Evolutionary conservation across 2,329 filamentous ascomycete genomes (phyloP).

Genomic region (Colletotrichum sp.): DNA sequence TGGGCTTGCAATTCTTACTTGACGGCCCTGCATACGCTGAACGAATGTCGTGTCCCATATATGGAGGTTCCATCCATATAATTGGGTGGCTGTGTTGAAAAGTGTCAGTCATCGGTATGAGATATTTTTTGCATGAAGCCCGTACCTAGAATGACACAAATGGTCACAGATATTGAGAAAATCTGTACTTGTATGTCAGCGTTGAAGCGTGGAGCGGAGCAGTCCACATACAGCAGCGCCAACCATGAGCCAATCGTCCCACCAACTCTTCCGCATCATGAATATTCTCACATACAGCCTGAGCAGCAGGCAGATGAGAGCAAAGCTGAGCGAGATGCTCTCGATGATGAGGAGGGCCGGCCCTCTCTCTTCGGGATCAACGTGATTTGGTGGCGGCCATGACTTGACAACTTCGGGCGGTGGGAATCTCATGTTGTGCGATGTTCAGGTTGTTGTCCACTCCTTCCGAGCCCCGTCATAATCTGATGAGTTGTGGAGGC

Average conservation of each 20-base stretch:
- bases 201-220: neutral
- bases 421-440: neutral
- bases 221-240: conserved; percentile 35
- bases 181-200: conserved; percentile 23
- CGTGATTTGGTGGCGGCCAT: neutral
- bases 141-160: conserved; percentile 34
- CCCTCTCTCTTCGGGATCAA: neutral
- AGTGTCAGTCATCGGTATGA: too few relatives aligned
- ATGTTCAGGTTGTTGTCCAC: neutral
- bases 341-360: conserved; percentile 42
- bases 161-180: conserved; percentile 35
- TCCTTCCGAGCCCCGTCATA: neutral
- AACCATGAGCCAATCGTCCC: conserved; percentile 49
- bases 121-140: too few relatives aligned
- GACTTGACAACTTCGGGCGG: neutral
- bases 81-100: conserved; percentile 26
- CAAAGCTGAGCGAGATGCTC: conserved; percentile 36
- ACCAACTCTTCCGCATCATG: conserved; percentile 36
- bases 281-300: conserved; percentile 42
- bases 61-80: conserved; percentile 43
- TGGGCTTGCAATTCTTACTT: neutral
- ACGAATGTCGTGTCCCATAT: conserved; percentile 37
- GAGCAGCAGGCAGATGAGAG: conserved; percentile 37
- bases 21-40: conserved; percentile 30
- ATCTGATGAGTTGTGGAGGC: neutral